A percentile compares a stretch with the other conserved stretches of the same genome.
Conservation (phyloP, 345 rosid genomes). For the Ceriops decandra region DNA sequence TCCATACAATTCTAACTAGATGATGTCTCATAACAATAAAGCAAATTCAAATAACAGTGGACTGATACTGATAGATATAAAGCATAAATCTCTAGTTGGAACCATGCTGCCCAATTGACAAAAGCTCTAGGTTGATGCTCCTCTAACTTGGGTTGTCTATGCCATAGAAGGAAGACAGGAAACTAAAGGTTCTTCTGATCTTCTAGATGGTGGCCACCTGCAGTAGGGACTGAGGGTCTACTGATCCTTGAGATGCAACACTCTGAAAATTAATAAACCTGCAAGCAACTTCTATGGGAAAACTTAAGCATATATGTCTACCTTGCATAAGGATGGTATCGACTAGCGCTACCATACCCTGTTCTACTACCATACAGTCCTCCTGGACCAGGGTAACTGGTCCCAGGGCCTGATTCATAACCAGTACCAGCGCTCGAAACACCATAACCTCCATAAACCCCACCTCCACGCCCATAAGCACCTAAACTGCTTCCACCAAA, state of each 20-base stretch:
- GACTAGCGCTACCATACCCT: slow-evolving; percentile 26
- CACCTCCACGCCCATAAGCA: slow-evolving; percentile 27
- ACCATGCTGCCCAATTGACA: background rate
- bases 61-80: background rate
- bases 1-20: background rate
- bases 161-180: background rate
- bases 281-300: slow-evolving; percentile 23
- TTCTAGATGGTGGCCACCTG: slow-evolving; percentile 15
- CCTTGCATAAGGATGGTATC: slow-evolving; percentile 30
- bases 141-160: slow-evolving; percentile 13
- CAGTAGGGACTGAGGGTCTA: slow-evolving; percentile 4
- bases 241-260: slow-evolving; percentile 7
- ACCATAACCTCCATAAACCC: slow-evolving; percentile 24
- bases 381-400: slow-evolving; percentile 23
- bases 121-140: slow-evolving; percentile 13
- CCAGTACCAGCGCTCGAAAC: slow-evolving; percentile 25
- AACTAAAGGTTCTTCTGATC: slow-evolving; percentile 13
- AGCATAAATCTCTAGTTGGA: background rate
- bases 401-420: slow-evolving; percentile 25
- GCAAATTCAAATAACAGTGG: background rate
- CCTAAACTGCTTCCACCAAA: slow-evolving; percentile 16
- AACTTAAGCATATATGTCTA: slow-evolving; percentile 21
- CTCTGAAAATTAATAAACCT: slow-evolving; percentile 10
- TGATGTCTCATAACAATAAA: background rate
- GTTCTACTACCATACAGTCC: slow-evolving; percentile 21